These are phyloP conservation scores for Rhynchospora breviuscula DNA, from an alignment of 176 grass and related monocot genomes.

Conservation along the genomic window DNA sequence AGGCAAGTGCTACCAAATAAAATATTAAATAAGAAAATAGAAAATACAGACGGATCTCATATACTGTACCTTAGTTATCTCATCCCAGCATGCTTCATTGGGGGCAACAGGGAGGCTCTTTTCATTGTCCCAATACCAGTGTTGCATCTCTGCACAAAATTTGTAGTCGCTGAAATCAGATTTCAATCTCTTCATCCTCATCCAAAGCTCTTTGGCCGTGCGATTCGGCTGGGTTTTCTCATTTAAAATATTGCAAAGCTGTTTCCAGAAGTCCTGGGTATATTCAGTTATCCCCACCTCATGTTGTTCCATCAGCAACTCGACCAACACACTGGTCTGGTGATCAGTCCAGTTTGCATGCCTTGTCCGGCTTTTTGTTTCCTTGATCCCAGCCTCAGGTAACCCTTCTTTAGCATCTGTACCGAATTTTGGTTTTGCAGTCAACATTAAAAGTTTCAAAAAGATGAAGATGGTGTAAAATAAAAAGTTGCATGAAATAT, in stretches of 20 bases:
- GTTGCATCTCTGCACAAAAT: not conserved
- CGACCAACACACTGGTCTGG: not conserved
- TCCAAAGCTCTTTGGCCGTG: not conserved
- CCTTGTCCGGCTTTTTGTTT: not conserved
- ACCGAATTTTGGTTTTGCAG: not conserved
- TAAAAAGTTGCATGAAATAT: not conserved
- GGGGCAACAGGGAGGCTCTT: conserved; percentile 4
- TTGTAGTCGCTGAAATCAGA: conserved; percentile 2
- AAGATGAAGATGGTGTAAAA: not conserved
- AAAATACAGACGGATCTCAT: not conserved
- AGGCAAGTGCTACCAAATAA: not conserved
- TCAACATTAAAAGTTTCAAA: not conserved
- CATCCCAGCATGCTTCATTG: not conserved
- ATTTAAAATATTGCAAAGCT: conserved; percentile 9
- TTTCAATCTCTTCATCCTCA: conserved; percentile 14
- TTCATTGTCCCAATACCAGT: conserved; percentile 16
- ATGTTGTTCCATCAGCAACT: conserved; percentile 1
- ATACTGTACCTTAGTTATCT: not conserved
- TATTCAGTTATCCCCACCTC: not conserved
- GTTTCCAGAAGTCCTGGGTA: not conserved
- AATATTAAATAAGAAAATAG: not conserved
- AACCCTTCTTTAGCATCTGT: not conserved
- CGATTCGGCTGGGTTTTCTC: conserved; percentile 13
- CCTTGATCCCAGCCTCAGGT: not conserved
- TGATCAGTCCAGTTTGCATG: conserved; percentile 13